phyloP scores from a whole-genome alignment of 768 basidiomycete genomes.

The Kwoniella shandongensis region DNA sequence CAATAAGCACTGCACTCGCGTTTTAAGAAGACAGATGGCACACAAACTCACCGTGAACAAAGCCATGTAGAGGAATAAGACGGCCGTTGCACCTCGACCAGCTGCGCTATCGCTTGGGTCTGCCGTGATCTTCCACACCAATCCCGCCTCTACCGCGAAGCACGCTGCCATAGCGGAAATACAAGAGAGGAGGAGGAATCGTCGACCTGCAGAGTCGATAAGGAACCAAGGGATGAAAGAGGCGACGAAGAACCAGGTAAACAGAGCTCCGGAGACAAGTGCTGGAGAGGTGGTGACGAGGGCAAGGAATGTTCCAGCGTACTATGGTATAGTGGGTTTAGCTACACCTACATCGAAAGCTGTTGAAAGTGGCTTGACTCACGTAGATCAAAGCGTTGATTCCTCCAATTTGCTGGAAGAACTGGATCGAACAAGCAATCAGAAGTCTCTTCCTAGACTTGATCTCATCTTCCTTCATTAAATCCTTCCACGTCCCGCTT shows the following conservation, averaged over 20 bases:
- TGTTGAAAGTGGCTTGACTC: neutral
- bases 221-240: slow-evolving; percentile 51
- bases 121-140: slow-evolving; percentile 22
- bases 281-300: slow-evolving; percentile 28
- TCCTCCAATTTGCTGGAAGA: slow-evolving; percentile 43
- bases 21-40: too few species aligned
- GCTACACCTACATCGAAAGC: too few species aligned
- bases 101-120: slow-evolving; percentile 19
- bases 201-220: slow-evolving; percentile 45
- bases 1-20: too few species aligned
- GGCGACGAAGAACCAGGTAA: slow-evolving; percentile 51
- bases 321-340: too few species aligned
- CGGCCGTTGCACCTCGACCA: slow-evolving; percentile 29
- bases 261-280: slow-evolving; percentile 39
- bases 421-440: slow-evolving; percentile 44
- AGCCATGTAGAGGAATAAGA: slow-evolving; percentile 41
- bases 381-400: slow-evolving; percentile 44
- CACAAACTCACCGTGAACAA: slow-evolving; percentile 27
- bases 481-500: slow-evolving; percentile 31
- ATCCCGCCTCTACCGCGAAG: slow-evolving; percentile 38
- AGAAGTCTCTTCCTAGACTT: slow-evolving; percentile 35
- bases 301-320: slow-evolving; percentile 22
- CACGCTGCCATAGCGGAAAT: slow-evolving; percentile 37
- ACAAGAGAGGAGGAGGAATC: slow-evolving; percentile 35
- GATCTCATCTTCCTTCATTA: slow-evolving; percentile 34